Evolutionary conservation across 2,329 filamentous ascomycete genomes (phyloP), one percentile per base, ranked within the genome.

Genomic region (Neoscytalidium dimidiatum): DNA sequence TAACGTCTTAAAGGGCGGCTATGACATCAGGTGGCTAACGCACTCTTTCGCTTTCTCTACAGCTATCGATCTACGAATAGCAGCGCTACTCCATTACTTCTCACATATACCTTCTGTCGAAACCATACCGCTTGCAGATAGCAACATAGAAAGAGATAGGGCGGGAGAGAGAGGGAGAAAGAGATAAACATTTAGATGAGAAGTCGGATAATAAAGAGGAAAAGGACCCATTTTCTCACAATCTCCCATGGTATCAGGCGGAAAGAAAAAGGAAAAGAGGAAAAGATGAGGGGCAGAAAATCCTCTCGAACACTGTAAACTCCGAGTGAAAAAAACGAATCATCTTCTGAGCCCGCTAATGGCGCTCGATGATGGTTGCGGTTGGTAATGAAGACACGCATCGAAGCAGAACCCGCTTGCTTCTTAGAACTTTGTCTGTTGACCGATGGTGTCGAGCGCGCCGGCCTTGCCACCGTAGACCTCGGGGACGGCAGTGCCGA

Each of bases 401-500:
- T 13, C n/a, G 4, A 31, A 21, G 49, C 49, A 52, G 21, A 13
- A 11, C 6, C n/a, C 4, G 31, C 41, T 14, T 3, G 6, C 17
- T 23, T 13, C 33, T 29, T 60, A 46, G 56, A 46, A 60, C 13
- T 46, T 31, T 17, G 61, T 64, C 49, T 64, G 61, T 28, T 75
- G 77, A 57, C 56, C 80, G 19, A 75, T 70, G 28, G 79, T 81
- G 60, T 79, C 77, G 66, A 88, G 73, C n/a, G 79, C 76, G 3
- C 75, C 74, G 7, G 86, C 90, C 70, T 88, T 88, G 28, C 94
- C 94, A 64, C 94, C 94, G 74, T 97, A 97, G 67, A 85, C 87
- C 69, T 85, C 84, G 1, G 93, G 92, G 56, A 97, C 80, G 51
- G 85, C 83, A 53, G 85, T 81, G 13, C 86, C 88, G 65, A 95